A percentile compares a stretch with the other conserved stretches of the same genome.
These are phyloP conservation scores for Coniochaeta sp. DNA, from an alignment of 2,329 filamentous ascomycete species.

Conservation along the genomic window DNA sequence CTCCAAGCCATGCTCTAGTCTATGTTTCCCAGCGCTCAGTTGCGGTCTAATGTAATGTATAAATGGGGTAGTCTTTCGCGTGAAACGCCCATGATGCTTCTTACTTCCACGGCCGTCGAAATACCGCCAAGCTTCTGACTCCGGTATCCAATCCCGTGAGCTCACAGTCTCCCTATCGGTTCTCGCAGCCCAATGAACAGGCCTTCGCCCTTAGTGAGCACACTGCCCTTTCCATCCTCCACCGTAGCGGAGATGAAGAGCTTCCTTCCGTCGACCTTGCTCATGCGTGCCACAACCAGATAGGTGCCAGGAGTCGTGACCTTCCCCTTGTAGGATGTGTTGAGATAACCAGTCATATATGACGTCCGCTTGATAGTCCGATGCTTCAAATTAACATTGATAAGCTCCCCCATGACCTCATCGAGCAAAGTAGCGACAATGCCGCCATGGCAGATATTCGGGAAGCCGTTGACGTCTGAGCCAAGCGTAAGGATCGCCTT, in stretches of 20 bases:
- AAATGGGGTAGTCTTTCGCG: not conserved
- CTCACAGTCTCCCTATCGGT: not conserved
- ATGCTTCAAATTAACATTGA: constrained; percentile 29
- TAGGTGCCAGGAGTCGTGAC: constrained; percentile 40
- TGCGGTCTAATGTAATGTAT: not conserved
- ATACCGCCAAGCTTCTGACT: not conserved
- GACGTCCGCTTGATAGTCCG: constrained; percentile 12
- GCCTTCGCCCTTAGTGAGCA: constrained; percentile 44
- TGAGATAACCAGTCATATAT: constrained; percentile 45
- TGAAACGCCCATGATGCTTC: not conserved
- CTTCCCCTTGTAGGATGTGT: constrained; percentile 44
- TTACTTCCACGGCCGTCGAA: not conserved
- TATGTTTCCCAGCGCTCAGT: not conserved
- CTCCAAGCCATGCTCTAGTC: not conserved
- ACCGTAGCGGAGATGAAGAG: constrained; percentile 38
- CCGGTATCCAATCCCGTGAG: not conserved
- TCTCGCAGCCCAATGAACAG: constrained; percentile 33
- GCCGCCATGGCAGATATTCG: constrained; percentile 47
- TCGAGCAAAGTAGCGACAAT: constrained; percentile 51
- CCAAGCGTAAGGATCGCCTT: constrained; percentile 34
- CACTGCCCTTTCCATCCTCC: constrained; percentile 36
- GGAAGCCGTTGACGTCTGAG: constrained; percentile 43
- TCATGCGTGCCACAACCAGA: constrained; percentile 34
- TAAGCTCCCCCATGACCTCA: constrained; percentile 44
- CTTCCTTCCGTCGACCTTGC: constrained; percentile 45